These are phyloP conservation scores for Leishmania guyanensis DNA, from an alignment of 208 protist species.

Conservation along the genomic window DNA sequence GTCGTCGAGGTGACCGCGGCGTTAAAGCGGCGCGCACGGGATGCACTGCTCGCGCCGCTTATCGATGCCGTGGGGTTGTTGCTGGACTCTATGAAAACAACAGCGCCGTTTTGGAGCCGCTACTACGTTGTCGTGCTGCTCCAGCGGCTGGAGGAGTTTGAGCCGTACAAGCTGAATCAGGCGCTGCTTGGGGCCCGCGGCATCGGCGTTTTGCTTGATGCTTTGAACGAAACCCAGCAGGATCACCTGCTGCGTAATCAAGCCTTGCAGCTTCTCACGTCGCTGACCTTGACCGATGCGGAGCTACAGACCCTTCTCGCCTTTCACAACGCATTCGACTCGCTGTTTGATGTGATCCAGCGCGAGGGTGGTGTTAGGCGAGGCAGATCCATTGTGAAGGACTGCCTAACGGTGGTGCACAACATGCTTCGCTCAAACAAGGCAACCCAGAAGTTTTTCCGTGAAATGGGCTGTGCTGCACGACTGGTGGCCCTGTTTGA, in stretches of 20 bases:
- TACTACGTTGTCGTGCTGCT: slow-evolving; percentile 71
- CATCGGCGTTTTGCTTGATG: slow-evolving; percentile 56
- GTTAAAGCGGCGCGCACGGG: slow-evolving; percentile 50
- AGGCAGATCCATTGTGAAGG: slow-evolving; percentile 60
- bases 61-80: slow-evolving; percentile 52
- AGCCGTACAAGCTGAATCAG: slow-evolving; percentile 53
- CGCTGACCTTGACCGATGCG: slow-evolving; percentile 63
- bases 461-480: slow-evolving; percentile 72
- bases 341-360: slow-evolving; percentile 62
- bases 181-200: slow-evolving; percentile 64
- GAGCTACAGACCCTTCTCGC: slow-evolving; percentile 83
- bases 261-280: slow-evolving; percentile 60
- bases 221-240: slow-evolving; percentile 57
- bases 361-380: slow-evolving; percentile 54
- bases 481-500: slow-evolving; percentile 61
- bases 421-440: slow-evolving; percentile 87
- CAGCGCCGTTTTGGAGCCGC: slow-evolving; percentile 44
- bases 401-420: slow-evolving; percentile 80
- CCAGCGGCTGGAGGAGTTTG: slow-evolving; percentile 63
- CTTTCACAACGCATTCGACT: slow-evolving; percentile 84
- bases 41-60: slow-evolving; percentile 55
- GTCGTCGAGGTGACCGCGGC: slow-evolving; percentile 20
- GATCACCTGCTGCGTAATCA: slow-evolving; percentile 48
- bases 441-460: slow-evolving; percentile 84
- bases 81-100: slow-evolving; percentile 38